A percentile compares a stretch with the other conserved stretches of the same genome.
Conservation (phyloP, 345 rosid genomes). For the Balakata baccata region DNA sequence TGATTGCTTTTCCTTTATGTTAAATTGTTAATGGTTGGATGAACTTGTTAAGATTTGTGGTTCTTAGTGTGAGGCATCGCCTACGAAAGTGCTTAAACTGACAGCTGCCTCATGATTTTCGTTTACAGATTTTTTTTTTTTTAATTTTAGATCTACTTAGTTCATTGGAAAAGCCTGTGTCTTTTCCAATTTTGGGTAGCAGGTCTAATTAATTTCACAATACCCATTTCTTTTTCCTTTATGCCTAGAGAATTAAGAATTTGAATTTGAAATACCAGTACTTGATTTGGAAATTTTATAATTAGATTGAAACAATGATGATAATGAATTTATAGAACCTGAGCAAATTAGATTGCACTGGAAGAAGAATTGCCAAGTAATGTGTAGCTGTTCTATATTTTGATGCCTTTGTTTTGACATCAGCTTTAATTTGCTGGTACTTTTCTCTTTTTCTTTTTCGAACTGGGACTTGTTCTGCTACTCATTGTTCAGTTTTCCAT, state of each 20-base stretch:
- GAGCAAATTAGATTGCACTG: background rate
- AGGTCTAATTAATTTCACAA: background rate
- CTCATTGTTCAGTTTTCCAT: background rate
- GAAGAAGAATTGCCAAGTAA: background rate
- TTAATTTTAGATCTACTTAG: background rate
- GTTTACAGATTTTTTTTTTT: background rate
- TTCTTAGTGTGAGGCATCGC: too few species aligned
- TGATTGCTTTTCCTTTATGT: too few species aligned
- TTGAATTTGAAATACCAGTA: background rate
- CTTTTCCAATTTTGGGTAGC: background rate
- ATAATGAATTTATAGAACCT: background rate
- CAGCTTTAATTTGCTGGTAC: background rate
- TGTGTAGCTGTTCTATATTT: background rate
- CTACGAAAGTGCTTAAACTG: too few species aligned
- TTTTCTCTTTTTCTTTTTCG: background rate
- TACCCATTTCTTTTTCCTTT: background rate
- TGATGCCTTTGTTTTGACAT: background rate
- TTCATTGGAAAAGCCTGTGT: background rate
- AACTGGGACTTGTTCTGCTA: background rate
- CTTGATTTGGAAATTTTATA: background rate
- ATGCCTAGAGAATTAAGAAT: background rate
- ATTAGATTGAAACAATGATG: background rate
- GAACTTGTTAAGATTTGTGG: too few species aligned
- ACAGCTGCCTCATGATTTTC: too few species aligned
- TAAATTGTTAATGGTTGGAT: too few species aligned